Percentiles rank a stretch among this genome's conserved stretches.
These are phyloP conservation scores for Saccharomycopsis selenospora DNA, from an alignment of 805 yeast genomes.

Conservation along the genomic window DNA sequence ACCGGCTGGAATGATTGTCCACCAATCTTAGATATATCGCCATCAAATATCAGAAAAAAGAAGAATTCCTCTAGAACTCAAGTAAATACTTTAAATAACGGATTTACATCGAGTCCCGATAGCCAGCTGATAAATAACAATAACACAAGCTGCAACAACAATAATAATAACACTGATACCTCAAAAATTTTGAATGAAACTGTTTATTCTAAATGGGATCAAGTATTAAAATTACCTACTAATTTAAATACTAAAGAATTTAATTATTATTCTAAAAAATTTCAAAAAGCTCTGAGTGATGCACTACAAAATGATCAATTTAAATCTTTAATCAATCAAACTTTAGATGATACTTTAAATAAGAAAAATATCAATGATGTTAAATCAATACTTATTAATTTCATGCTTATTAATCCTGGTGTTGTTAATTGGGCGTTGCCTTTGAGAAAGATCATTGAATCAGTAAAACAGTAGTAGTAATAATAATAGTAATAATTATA, in stretches of 20 bases:
- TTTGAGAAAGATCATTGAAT: conserved; percentile 46
- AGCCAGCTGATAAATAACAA: too few relatives aligned
- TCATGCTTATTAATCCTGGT: conserved; percentile 52
- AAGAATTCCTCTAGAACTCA: conserved; percentile 16
- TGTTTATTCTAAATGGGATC: conserved; percentile 23
- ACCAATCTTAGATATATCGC: conserved; percentile 23
- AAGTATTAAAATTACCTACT: conserved; percentile 27
- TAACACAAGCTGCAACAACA: too few relatives aligned
- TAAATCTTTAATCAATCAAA: conserved; percentile 8
- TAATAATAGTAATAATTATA: too few relatives aligned
- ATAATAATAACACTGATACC: conserved; percentile 9
- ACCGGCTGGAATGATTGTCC: conserved; percentile 64
- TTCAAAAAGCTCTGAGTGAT: conserved; percentile 22
- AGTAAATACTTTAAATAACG: conserved; percentile 11
- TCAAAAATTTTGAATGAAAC: conserved; percentile 20
- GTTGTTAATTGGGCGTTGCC: conserved; percentile 64
- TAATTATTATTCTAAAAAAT: conserved; percentile 36
- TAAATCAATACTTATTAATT: conserved; percentile 35
- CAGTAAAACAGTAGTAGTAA: background rate
- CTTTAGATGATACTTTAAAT: conserved; percentile 15
- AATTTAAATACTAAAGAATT: conserved; percentile 37
- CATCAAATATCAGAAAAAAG: conserved; percentile 11
- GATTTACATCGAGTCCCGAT: conserved; percentile 10
- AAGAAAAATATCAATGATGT: conserved; percentile 25
- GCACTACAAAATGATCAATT: conserved; percentile 13